Evolutionary conservation across 441 rosid species (phyloP).

Genomic region (Arabidopsis lyrata): DNA sequence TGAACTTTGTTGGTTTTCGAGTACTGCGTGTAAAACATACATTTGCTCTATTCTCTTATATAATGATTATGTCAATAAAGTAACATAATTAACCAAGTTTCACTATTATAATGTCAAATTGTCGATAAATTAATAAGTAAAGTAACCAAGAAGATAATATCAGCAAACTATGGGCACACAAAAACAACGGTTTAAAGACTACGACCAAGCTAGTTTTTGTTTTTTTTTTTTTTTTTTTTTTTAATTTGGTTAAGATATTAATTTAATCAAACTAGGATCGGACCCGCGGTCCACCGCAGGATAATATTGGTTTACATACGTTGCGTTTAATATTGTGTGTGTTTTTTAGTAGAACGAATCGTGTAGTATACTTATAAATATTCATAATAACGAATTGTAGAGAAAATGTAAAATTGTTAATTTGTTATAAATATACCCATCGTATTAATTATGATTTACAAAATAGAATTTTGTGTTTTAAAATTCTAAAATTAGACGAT

Average conservation of each 20-base stretch:
- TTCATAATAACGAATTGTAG: no score
- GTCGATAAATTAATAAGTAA: not conserved
- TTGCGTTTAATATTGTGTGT: no score
- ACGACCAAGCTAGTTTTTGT: not conserved
- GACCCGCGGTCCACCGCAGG: no score
- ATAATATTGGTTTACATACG: no score
- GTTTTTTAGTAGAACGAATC: no score
- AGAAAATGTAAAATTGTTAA: no score
- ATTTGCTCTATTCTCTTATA: not conserved
- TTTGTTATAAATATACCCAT: no score
- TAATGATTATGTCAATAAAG: slow-evolving; percentile 1
- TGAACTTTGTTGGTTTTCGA: slow-evolving; percentile 8
- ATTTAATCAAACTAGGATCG: not conserved
- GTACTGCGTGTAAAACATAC: not conserved
- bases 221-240: no score
- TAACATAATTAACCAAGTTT: not conserved
- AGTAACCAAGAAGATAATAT: not conserved
- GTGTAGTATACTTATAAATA: no score
- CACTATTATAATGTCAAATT: not conserved
- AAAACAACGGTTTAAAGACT: not conserved
- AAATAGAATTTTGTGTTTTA: no score
- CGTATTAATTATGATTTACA: no score
- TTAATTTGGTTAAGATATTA: not conserved
- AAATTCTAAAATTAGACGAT: no score
- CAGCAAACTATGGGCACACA: slow-evolving; percentile 10